These are phyloP conservation scores for Somion occarium DNA, from an alignment of 1,284 basidiomycete genomes.

Conservation along the genomic window DNA sequence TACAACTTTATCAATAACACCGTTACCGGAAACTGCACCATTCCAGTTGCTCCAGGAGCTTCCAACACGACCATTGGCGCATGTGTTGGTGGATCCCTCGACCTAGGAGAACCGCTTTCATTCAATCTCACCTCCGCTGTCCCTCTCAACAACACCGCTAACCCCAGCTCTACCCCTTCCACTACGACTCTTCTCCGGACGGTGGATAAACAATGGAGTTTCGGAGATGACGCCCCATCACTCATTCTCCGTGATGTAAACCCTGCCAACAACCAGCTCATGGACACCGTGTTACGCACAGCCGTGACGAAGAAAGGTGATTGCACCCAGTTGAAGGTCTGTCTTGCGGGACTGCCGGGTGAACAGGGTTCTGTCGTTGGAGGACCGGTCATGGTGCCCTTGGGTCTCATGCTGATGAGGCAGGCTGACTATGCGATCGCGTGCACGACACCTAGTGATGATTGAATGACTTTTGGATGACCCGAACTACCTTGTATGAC, in stretches of 20 bases:
- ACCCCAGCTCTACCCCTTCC: background rate
- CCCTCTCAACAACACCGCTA: slow-evolving; percentile 13
- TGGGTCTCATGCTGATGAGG: slow-evolving; percentile 16
- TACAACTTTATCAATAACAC: slow-evolving; percentile 13
- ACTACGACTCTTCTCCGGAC: slow-evolving; percentile 8
- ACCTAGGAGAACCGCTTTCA: slow-evolving; percentile 8
- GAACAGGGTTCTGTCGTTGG: slow-evolving; percentile 7
- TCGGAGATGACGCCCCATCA: slow-evolving; percentile 10
- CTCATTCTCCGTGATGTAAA: slow-evolving; percentile 10
- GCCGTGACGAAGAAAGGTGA: slow-evolving; percentile 13
- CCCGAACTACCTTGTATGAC: no score
- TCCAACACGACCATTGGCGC: slow-evolving; percentile 8
- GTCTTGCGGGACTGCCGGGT: slow-evolving; percentile 11
- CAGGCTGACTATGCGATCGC: slow-evolving; percentile 13
- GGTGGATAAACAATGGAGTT: slow-evolving; percentile 11
- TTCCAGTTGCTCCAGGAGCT: slow-evolving; percentile 4
- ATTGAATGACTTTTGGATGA: no score
- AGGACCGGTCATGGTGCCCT: slow-evolving; percentile 14
- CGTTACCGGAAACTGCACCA: slow-evolving; percentile 15
- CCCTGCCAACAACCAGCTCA: background rate
- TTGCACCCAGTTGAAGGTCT: slow-evolving; percentile 17
- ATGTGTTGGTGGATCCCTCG: slow-evolving; percentile 14
- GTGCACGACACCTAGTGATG: slow-evolving; percentile 9
- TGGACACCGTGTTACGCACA: slow-evolving; percentile 10
- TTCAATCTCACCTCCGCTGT: slow-evolving; percentile 16